Base-by-base conservation (phyloP, 352 stramenopile genomes). In the Pythium vanterpoolii region DNA sequence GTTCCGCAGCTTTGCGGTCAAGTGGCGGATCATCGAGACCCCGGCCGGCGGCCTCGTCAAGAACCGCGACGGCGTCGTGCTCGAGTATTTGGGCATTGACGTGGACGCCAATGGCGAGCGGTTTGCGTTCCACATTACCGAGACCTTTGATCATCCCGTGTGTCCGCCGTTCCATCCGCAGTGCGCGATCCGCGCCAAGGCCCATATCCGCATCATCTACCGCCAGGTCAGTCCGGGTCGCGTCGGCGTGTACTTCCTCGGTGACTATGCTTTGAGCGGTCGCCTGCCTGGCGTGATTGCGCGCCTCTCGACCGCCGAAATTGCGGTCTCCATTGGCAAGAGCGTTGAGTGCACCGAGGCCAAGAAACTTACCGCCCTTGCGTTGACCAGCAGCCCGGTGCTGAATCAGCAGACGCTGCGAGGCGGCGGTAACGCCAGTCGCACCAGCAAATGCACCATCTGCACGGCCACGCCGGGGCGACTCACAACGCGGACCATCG, bases 1-100 rank as follows among this genome's bases (percentile, higher is more conserved):
- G 26, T 72, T 48, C 40, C 58, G 64, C 18, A 68, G 34, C 50
- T 56, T 67, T 28, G 58, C 53, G 9, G 9, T 72, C 64, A 72
- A 72, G 49, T 72, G 64, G 64, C 52, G 58, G 1, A 58, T 72
- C 27, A 26, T 64, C 30, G 26, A 62, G 30, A 65, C 63, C 3
- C 44, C 56, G 3, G 46, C 27, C 2, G 50, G 54, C 16, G 26
- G 38, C 4, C 36, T 70, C 19, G 44, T 70, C 6, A 66, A 65
- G 56, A 62, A 62, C 30, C 63, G 63, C 21, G 63, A 70, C 50
- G 36, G 24, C 18, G 50, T 62, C 36, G 51, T 30, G 44, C 56
- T 70, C 52, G 63, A 70, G 63, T 70, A 70, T 45, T 56, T 70
- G 42, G 63, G 63, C 44, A 61, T 70, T 39, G 50, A 56, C 24